Evolutionary conservation across 225 moss, liverwort and hornwort species (phyloP).

Genomic region (Antitrichia curtipendula): DNA sequence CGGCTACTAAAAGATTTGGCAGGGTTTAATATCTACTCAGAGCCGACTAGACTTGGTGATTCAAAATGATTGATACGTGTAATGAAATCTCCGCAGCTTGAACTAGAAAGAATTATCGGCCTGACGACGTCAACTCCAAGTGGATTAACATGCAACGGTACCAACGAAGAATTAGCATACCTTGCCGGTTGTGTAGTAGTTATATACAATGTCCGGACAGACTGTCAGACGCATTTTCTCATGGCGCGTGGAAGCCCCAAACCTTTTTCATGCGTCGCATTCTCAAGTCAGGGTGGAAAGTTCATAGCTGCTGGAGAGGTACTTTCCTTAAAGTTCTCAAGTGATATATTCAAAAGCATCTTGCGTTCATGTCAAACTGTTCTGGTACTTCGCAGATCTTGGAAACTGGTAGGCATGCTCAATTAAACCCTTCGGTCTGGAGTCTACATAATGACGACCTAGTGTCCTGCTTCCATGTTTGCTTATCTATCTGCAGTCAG

Average conservation of each 20-base stretch:
- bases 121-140: slow-evolving; percentile 39
- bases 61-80: not conserved
- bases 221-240: slow-evolving; percentile 45
- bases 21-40: not conserved
- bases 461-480: not conserved
- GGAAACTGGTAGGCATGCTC: not conserved
- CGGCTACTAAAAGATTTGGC: not conserved
- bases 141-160: slow-evolving; percentile 48
- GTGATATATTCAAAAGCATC: not conserved
- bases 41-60: not conserved
- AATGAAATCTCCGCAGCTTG: slow-evolving; percentile 34
- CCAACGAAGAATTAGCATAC: slow-evolving; percentile 52
- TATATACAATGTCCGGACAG: slow-evolving; percentile 52
- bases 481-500: slow-evolving; percentile 31
- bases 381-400: not conserved
- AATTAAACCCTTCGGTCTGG: not conserved
- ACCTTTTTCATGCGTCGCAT: slow-evolving; percentile 56
- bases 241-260: slow-evolving; percentile 37
- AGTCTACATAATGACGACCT: not conserved
- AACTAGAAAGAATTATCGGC: slow-evolving; percentile 55
- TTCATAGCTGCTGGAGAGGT: slow-evolving; percentile 73
- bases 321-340: not conserved
- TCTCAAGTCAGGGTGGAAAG: slow-evolving; percentile 53
- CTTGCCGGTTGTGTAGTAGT: slow-evolving; percentile 63
- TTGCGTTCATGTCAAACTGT: not conserved